phyloP scores from a whole-genome alignment of 2,329 filamentous ascomycete species.

The Colletotrichum horii region DNA sequence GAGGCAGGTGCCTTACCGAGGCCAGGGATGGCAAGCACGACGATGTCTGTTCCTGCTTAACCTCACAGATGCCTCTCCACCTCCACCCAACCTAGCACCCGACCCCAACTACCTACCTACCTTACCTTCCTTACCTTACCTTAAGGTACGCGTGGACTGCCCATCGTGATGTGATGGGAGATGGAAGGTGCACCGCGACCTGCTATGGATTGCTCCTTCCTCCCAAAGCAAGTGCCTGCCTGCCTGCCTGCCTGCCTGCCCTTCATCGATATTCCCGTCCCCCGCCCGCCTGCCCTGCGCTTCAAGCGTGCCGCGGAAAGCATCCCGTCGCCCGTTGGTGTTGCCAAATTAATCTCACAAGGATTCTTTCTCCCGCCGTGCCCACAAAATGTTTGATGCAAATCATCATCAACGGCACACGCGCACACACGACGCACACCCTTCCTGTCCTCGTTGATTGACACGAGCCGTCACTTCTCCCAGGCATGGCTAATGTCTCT shows the following conservation, averaged over 20 bases:
- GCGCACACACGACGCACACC: background rate
- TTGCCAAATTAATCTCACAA: background rate
- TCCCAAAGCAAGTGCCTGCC: background rate
- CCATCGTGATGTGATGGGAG: background rate
- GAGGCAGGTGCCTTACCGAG: background rate
- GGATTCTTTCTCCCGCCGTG: background rate
- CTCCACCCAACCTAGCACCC: background rate
- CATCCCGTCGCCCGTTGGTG: background rate
- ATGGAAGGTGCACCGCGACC: background rate
- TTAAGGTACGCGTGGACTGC: background rate
- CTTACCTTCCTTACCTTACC: background rate
- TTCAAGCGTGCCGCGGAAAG: background rate
- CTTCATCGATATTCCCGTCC: background rate
- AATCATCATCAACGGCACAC: background rate
- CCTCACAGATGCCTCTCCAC: background rate
- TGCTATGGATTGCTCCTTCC: background rate
- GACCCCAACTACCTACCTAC: background rate
- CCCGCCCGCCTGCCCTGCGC: background rate
- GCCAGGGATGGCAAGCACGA: background rate
- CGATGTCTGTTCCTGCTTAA: background rate
- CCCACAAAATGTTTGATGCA: constrained; percentile 6
- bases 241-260: background rate
- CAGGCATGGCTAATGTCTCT: background rate
- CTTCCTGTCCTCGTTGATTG: background rate
- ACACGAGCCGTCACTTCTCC: background rate